These are phyloP conservation scores for Metarhizium sp. DNA, from an alignment of 2,329 filamentous ascomycete genomes.

Conservation along the genomic window DNA sequence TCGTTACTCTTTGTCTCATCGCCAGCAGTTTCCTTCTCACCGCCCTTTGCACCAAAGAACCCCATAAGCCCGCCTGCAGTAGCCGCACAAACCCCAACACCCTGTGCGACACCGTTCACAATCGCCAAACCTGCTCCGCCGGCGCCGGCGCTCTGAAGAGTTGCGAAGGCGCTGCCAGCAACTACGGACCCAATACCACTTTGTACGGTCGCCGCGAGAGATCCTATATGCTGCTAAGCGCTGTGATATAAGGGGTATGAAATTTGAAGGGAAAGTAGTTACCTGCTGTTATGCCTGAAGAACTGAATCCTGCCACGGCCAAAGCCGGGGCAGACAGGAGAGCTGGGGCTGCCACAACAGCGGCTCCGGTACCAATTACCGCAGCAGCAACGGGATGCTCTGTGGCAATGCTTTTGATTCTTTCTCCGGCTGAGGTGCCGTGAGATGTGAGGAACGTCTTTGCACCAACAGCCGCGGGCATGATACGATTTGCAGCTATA, in stretches of 20 bases:
- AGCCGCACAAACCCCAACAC: background rate
- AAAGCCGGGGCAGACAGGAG: background rate
- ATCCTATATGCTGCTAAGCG: background rate
- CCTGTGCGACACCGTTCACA: constrained; percentile 12
- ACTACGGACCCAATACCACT: constrained; percentile 18
- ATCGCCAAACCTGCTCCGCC: constrained; percentile 17
- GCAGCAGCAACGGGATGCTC: background rate
- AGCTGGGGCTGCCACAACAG: background rate
- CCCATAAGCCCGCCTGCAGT: background rate
- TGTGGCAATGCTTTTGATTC: background rate
- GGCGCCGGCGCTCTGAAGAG: constrained; percentile 20
- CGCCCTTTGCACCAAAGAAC: background rate
- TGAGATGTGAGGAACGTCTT: no score
- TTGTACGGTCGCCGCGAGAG: constrained; percentile 10
- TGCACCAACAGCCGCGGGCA: no score
- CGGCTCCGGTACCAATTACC: background rate
- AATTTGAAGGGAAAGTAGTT: background rate
- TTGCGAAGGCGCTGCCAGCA: constrained; percentile 16
- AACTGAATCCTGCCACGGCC: background rate
- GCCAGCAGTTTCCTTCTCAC: background rate
- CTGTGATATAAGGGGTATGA: no score
- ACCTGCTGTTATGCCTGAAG: background rate
- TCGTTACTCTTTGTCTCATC: background rate
- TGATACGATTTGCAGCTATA: no score
- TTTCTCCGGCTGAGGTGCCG: no score